Evolutionary conservation across 305 asterid genomes (phyloP), one percentile per base, ranked within the genome.

Genomic region (Fraxinus angustifolia): DNA sequence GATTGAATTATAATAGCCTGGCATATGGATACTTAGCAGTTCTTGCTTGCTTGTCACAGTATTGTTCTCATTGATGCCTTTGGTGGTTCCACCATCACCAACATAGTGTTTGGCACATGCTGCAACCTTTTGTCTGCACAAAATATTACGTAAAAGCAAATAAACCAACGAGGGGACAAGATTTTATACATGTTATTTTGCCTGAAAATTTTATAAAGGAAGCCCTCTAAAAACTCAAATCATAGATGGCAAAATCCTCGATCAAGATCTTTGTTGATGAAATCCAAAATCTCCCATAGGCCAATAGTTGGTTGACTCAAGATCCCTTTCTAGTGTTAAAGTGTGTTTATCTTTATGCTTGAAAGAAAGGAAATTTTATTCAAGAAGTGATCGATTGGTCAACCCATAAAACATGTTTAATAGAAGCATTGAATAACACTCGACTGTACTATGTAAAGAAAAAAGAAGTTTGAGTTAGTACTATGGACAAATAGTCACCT

Each of bases 41-140:
- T 81, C 88, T 50, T 89, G 88, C 53, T 79, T 75, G 80, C 85
- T 84, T 30, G 77, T 82, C 70, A 85, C 67, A 0, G 94, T 91
- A 67, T 92, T 85, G 83, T 89, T 84, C 79, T 77, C 82, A 76
- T 92, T 87, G 35, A 90, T 87, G 80, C 94, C 97, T 48, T 82
- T 85, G 30, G 78, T 82, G 34, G 97, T 92, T 78, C 97, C 97
- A 42, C 97, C 97, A 84, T 92, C 97, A 14, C 91, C 95, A 11
- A 92, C 92, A 56, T 84, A 92, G 75, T 92, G 95, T 82, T 92
- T 92, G 11, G 95, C 95, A 36, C 97, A 90, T 10, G 97, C 93
- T 36, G 86, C 88, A 31, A 91, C 92, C 76, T 92, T 92, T 26
- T 67, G 19, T 79, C 97, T 91, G 85, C 60, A 62, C 31, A 58